Evolutionary conservation across 2,329 filamentous ascomycete species (phyloP), one percentile per base, ranked within the genome.

Genomic region (Fusarium sp.): DNA sequence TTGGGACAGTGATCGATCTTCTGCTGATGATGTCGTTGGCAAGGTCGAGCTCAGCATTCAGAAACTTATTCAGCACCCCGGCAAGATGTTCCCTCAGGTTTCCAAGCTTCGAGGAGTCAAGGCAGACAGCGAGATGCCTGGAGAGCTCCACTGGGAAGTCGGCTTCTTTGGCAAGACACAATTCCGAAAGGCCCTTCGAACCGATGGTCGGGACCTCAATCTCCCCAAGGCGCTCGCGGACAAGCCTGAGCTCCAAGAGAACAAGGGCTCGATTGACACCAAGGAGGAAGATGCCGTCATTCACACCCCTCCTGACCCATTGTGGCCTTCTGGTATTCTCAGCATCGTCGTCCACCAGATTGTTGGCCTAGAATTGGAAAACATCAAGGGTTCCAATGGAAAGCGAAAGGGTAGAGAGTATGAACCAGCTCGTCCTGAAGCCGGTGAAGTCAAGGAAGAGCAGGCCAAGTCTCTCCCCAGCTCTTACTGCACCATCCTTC

Each of bases 11-110:
- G 96, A 98, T 81, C 90, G 95, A 51, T 94, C 93, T 45, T 96
- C 94, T 15, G 94, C 96, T 2, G 96, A 98, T 79, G 96, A 98
- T 77, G 93, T 98, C 51, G 95, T 98, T 20, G 96, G 96, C 61
- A 98, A 98, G 82, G 90, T 98, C 24, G 95, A 98, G 80, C 85
- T 98, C 7, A 96, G 94, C 41, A 94, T 99, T 80, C 95, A 97
- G 78, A 95, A 98, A 81, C 92, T 99, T 85, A 97, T 98, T 66
- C 93, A 97, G 79, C 81, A 98, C 79, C 95, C 96, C 0, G 94
- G 95, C 41, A 94, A 93, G 79, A 97, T 98, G 94, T 97, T 95
- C 77, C 92, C 94, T 10, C 94, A 98, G 76, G 88, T 94, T 13
- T 98, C 95, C 1, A 95, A 92, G 76, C 89, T 98, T 3, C 87